These are phyloP conservation scores for Dipodascus albidus DNA, from an alignment of 805 yeast species.

Conservation along the genomic window DNA sequence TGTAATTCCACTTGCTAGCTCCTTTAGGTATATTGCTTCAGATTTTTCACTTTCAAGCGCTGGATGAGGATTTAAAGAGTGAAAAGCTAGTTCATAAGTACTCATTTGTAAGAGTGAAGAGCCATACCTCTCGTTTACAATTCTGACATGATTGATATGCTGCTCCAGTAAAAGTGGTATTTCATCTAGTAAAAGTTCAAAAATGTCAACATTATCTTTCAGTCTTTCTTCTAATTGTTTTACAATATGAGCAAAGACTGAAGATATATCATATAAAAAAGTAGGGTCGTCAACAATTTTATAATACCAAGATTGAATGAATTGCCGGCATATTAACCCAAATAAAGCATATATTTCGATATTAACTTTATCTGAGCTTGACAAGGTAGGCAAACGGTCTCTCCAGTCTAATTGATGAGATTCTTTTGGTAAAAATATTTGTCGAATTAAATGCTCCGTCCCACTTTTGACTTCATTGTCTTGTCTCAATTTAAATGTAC, in stretches of 20 bases:
- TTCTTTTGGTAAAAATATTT: slow-evolving; percentile 19
- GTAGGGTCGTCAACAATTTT: slow-evolving; percentile 31
- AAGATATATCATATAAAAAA: slow-evolving; percentile 31
- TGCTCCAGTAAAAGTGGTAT: slow-evolving; percentile 31
- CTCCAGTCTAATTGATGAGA: slow-evolving; percentile 10
- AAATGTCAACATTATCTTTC: slow-evolving; percentile 23
- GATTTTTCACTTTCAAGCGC: slow-evolving; percentile 22
- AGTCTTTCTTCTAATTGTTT: slow-evolving; percentile 28
- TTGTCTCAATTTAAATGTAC: not conserved
- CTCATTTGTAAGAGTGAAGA: slow-evolving; percentile 25
- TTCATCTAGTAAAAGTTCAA: slow-evolving; percentile 33
- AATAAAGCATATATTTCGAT: slow-evolving; percentile 35
- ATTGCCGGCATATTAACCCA: slow-evolving; percentile 36
- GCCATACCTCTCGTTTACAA: slow-evolving; percentile 18
- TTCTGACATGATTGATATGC: slow-evolving; percentile 26
- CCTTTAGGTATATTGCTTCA: slow-evolving; percentile 25
- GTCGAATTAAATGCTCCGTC: slow-evolving; percentile 19
- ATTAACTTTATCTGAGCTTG: slow-evolving; percentile 32
- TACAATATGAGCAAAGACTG: slow-evolving; percentile 30
- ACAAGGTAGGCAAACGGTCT: slow-evolving; percentile 29
- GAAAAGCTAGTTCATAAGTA: slow-evolving; percentile 26
- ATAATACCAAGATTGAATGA: slow-evolving; percentile 37
- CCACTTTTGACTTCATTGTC: not conserved
- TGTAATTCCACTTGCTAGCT: slow-evolving; percentile 28
- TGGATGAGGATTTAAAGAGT: slow-evolving; percentile 25